A percentile compares a stretch with the other conserved stretches of the same genome.
phyloP scores from a whole-genome alignment of 1,139 yeast species.

The Candida tropicalis region DNA sequence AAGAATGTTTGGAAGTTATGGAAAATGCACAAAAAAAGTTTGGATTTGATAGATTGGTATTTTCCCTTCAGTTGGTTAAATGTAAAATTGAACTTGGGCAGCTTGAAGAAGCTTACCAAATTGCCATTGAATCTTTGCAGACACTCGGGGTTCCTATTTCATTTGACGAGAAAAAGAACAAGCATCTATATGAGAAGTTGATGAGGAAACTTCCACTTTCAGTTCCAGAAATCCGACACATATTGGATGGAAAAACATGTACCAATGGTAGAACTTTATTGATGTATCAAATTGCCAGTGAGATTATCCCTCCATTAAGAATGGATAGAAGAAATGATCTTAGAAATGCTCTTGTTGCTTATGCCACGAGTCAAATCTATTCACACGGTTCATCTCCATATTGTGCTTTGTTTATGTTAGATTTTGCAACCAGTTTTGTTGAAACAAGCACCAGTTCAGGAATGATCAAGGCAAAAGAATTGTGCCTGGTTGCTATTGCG shows the following conservation, averaged over 20 bases:
- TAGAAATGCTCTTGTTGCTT: conserved; percentile 28
- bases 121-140: conserved; percentile 36
- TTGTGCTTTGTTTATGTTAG: conserved; percentile 32
- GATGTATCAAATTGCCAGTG: conserved; percentile 47
- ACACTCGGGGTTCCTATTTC: conserved; percentile 32
- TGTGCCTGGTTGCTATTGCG: conserved; percentile 38
- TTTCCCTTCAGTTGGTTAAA: conserved; percentile 40
- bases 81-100: conserved; percentile 39
- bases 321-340: conserved; percentile 26
- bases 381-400: conserved; percentile 28
- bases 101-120: conserved; percentile 37
- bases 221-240: conserved; percentile 42
- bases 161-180: conserved; percentile 19
- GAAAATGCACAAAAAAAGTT: conserved; percentile 25
- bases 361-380: conserved; percentile 26
- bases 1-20: conserved; percentile 31
- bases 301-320: conserved; percentile 40
- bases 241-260: conserved; percentile 27
- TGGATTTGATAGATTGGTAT: conserved; percentile 32
- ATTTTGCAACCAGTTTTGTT: conserved; percentile 40
- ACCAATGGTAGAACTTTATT: conserved; percentile 32
- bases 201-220: conserved; percentile 42
- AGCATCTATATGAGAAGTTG: conserved; percentile 24
- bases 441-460: conserved; percentile 36
- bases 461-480: conserved; percentile 30